Evolutionary conservation across 352 stramenopile species (phyloP), one percentile per base, ranked within the genome.

Genomic region (Phytopythium sindhum): DNA sequence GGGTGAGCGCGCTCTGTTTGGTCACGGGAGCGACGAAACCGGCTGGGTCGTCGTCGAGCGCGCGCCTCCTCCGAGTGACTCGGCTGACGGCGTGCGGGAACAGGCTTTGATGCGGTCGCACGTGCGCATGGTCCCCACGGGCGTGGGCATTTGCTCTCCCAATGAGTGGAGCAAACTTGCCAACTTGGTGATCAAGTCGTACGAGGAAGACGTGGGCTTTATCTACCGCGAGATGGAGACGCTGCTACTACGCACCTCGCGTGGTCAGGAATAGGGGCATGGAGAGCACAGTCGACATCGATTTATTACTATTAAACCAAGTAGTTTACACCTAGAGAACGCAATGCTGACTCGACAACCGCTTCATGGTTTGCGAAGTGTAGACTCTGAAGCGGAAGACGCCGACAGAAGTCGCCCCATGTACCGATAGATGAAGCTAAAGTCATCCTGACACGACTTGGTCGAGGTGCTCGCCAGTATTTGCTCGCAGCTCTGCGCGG

Each of bases 211-310:
- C 42, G 71, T 78, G 9, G 67, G 65, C 15, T 70, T 75, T 23
- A 75, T 78, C 47, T 74, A 77, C 51, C 70, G 70, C 17, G 70
- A 77, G 42, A 77, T 77, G 67, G 70, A 77, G 45, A 58, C 70
- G 11, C 57, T 72, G 59, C 55, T 77, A n/a, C 45, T 77, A 23
- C 70, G 70, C 6, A 51, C 66, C 17, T 66, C 62, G 50, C 53
- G 52, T 47, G 37, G 66, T 28, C 29, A 53, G 29, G 23, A 47
- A 6, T 23, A 57, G 33, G 0, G 7, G 21, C 42, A 21, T n/a
- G 21, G 19, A 42, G 14, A 28, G 9, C 11, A 54, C 19, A 54
- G 11, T 23, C 8, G 21, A 37, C 23, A 19, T 55, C 14, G 8
- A 21, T 9, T 23, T n/a, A 11, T 26, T 26, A 48, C 15, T 48